Evolutionary conservation across 305 asterid species (phyloP).

Genomic region (Fraxinus velutina): DNA sequence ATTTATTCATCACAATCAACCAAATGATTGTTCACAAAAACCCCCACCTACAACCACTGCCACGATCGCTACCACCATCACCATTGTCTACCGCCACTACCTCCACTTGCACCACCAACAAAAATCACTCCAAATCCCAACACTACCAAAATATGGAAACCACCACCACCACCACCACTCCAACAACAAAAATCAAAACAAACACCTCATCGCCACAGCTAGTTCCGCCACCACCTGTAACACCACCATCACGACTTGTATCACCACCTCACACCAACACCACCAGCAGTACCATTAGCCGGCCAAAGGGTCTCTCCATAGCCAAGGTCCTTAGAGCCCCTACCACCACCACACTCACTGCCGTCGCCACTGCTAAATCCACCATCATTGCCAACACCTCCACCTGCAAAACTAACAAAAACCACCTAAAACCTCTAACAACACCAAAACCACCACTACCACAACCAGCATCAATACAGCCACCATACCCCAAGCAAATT

Average conservation of each 20-base stretch:
- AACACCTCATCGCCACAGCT: too few relatives aligned
- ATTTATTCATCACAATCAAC: too few relatives aligned
- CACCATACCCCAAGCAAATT: not conserved
- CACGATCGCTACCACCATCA: too few relatives aligned
- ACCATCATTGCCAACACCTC: not conserved
- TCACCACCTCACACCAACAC: too few relatives aligned
- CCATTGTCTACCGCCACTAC: too few relatives aligned
- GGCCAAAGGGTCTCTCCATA: not conserved
- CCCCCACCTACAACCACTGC: too few relatives aligned
- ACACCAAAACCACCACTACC: not conserved
- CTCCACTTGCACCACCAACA: too few relatives aligned
- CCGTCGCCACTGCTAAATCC: not conserved
- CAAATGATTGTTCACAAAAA: too few relatives aligned
- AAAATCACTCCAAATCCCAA: not conserved
- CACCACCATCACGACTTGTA: too few relatives aligned
- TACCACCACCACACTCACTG: not conserved
- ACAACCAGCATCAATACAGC: not conserved
- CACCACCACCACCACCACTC: too few relatives aligned
- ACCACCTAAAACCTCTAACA: not conserved
- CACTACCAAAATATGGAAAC: not conserved
- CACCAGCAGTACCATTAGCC: not conserved
- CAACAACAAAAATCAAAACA: too few relatives aligned
- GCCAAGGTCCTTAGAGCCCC: not conserved
- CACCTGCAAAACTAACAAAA: not conserved
- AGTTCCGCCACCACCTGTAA: too few relatives aligned